Base-by-base conservation (phyloP, 2,329 filamentous ascomycete genomes). In the Alternaria incomplexa region DNA sequence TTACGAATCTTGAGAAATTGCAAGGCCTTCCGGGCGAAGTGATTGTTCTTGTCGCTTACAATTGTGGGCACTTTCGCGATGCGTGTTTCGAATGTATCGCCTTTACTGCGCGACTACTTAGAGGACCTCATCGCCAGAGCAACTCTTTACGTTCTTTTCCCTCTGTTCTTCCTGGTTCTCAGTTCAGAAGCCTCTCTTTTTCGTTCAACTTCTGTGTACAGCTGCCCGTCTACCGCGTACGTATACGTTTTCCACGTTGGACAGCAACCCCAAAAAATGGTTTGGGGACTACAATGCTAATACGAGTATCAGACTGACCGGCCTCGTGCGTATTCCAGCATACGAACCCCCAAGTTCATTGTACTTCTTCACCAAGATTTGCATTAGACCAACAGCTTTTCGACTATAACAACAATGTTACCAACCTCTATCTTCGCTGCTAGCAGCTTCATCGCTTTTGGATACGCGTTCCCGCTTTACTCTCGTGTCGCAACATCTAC, bases 361-460 rank as follows among this genome's bases (percentile, higher is more conserved):
- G 20, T 30, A 20, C 28, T 30, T 30, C 28, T 30, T 30, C 28
- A 6, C 7, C 20, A 30, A 36, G 28, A 36, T 30, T 17, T 22
- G 32, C 23, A n/a, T 25, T 53, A 6, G 2, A 17, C 2, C 13
- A 15, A 36, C 20, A 53, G 44, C 23, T 45, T 20, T 36, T 28
- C 52, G 23, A n/a, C 23, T 44, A 4, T 3, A 45, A 40, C 25
- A 20, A 30, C 17, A 10, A 45, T 44, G 52, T 26, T 45, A 22
- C 12, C 32, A 45, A 46, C n/a, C 26, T 12, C 52, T 28, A 28
- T 45, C 12, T 15, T 54, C 61, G 56, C 72, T 62, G 73, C 70
- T 68, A 72, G 69, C 74, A 75, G 74, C 68, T 56, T 76, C 58
- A 67, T 75, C 51, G 65, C 69, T 30, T 51, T 74, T 64, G 58